Evolutionary conservation across 1,284 basidiomycete genomes (phyloP).

Genomic region (Marasmius sp.): DNA sequence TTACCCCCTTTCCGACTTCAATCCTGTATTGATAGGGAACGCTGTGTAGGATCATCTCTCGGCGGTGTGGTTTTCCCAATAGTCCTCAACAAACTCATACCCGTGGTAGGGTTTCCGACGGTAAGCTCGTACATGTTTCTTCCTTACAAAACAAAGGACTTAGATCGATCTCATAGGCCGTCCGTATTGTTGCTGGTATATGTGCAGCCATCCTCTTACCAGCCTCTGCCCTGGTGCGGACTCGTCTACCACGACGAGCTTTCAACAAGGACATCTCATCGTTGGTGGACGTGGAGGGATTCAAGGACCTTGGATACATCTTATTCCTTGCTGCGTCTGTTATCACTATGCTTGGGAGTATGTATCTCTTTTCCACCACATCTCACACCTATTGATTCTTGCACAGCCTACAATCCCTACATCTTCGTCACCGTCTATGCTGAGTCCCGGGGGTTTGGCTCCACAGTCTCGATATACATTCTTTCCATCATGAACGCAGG

Average conservation of each 20-base stretch:
- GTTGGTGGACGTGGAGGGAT: not conserved
- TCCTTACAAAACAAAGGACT: not conserved
- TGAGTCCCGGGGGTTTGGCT: not conserved
- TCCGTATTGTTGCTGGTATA: not conserved
- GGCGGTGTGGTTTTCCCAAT: not conserved
- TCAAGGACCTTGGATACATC: constrained; percentile 1
- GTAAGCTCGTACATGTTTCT: not conserved
- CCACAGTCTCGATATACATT: not conserved
- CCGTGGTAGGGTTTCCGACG: not conserved
- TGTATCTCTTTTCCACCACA: not conserved
- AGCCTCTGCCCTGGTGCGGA: not conserved
- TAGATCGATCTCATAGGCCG: not conserved
- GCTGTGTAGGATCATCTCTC: not conserved
- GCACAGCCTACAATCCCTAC: not conserved
- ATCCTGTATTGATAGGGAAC: not conserved
- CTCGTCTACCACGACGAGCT: not conserved
- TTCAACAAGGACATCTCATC: not conserved
- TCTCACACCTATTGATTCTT: no score
- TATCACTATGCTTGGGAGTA: not conserved
- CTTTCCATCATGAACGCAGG: not conserved
- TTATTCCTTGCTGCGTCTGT: not conserved
- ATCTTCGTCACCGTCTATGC: not conserved
- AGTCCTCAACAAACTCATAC: constrained; percentile 1
- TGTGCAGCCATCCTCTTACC: not conserved
- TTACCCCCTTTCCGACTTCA: not conserved